Conservation (phyloP, 352 stramenopile species). For the Globisporangium ultimum region DNA sequence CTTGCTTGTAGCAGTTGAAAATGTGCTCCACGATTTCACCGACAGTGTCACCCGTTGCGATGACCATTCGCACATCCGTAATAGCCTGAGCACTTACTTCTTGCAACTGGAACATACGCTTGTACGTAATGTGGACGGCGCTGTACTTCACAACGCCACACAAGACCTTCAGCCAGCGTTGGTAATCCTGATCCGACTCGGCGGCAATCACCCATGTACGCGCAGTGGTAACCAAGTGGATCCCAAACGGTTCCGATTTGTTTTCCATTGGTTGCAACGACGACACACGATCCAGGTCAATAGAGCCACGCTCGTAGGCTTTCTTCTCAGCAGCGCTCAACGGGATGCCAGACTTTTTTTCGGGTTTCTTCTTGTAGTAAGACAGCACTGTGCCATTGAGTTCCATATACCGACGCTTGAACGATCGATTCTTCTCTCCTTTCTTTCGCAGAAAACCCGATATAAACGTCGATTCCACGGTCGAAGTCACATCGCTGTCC, state of each 20-base stretch:
- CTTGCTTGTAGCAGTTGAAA: slow-evolving; percentile 86
- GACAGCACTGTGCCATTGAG: slow-evolving; percentile 64
- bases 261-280: slow-evolving; percentile 73
- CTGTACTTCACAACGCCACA: slow-evolving; percentile 80
- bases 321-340: slow-evolving; percentile 74
- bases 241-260: slow-evolving; percentile 64
- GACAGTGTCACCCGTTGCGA: slow-evolving; percentile 78
- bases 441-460: slow-evolving; percentile 78
- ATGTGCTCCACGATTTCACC: slow-evolving; percentile 87
- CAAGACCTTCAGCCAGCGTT: slow-evolving; percentile 77
- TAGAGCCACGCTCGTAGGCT: slow-evolving; percentile 59
- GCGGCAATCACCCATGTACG: slow-evolving; percentile 77
- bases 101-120: slow-evolving; percentile 80
- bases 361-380: slow-evolving; percentile 87
- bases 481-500: slow-evolving; percentile 25
- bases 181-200: slow-evolving; percentile 71
- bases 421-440: slow-evolving; percentile 79
- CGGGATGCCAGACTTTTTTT: slow-evolving; percentile 76
- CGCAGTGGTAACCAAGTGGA: slow-evolving; percentile 72
- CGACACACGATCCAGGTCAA: slow-evolving; percentile 78
- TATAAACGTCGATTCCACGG: slow-evolving; percentile 22
- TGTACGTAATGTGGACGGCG: slow-evolving; percentile 75
- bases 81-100: slow-evolving; percentile 83
- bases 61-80: slow-evolving; percentile 85
- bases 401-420: slow-evolving; percentile 85